Evolutionary conservation across 2,329 filamentous ascomycete genomes (phyloP).

Genomic region (Fusarium sp.): DNA sequence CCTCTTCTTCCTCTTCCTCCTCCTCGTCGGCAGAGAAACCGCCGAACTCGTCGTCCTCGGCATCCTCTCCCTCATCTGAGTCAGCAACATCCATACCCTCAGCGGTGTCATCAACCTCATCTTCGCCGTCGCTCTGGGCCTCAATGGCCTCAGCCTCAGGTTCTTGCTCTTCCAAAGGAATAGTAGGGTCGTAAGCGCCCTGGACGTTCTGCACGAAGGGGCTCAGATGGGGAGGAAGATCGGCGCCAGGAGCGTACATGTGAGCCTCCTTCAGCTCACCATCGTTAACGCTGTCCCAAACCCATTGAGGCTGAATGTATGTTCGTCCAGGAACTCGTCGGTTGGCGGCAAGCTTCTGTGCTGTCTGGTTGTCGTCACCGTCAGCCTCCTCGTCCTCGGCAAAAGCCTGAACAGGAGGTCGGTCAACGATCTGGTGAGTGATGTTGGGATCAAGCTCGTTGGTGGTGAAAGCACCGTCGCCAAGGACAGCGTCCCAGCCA

Average conservation of each 20-base stretch:
- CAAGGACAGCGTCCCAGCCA: conserved; percentile 91
- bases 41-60: conserved; percentile 59
- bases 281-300: conserved; percentile 97
- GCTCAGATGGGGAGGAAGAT: conserved; percentile 92
- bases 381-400: conserved; percentile 58
- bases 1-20: conserved; percentile 62
- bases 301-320: conserved; percentile 97
- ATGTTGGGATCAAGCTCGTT: conserved; percentile 89
- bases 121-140: conserved; percentile 68
- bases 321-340: conserved; percentile 88
- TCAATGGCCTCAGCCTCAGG: conserved; percentile 84
- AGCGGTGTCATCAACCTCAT: conserved; percentile 57
- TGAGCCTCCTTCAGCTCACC: conserved; percentile 88
- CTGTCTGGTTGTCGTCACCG: conserved; percentile 70
- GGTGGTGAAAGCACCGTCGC: conserved; percentile 91
- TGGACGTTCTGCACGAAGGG: conserved; percentile 91
- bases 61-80: conserved; percentile 60
- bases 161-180: conserved; percentile 87
- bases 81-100: conserved; percentile 63
- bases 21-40: conserved; percentile 63
- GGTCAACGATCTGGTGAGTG: conserved; percentile 95
- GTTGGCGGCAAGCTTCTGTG: conserved; percentile 68
- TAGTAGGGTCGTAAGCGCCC: conserved; percentile 91
- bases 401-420: conserved; percentile 76
- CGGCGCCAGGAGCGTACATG: conserved; percentile 88